These are phyloP conservation scores for Fusarium fracticaudum DNA, from an alignment of 2,329 filamentous ascomycete genomes.

Conservation along the genomic window DNA sequence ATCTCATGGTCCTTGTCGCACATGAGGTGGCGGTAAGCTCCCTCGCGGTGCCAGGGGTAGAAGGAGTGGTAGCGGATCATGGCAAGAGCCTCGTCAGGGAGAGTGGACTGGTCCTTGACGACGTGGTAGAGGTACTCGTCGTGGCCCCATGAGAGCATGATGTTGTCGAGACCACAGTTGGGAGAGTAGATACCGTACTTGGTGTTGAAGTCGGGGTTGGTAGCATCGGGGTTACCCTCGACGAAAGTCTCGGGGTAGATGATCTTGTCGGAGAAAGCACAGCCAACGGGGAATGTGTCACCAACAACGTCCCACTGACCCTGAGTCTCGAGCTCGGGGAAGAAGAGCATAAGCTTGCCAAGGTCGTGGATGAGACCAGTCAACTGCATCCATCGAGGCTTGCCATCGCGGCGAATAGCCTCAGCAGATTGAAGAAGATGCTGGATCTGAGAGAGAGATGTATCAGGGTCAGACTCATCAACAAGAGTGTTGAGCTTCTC, in stretches of 20 bases:
- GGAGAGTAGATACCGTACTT: conserved; percentile 82
- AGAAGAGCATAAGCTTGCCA: conserved; percentile 83
- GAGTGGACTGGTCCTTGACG: conserved; percentile 80
- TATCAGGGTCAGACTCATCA: conserved; percentile 92
- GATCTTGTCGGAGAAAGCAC: conserved; percentile 77
- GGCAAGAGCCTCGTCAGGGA: conserved; percentile 84
- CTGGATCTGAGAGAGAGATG: conserved; percentile 86
- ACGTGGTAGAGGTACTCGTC: conserved; percentile 91
- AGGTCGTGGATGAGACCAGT: conserved; percentile 82
- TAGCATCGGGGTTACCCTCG: conserved; percentile 76
- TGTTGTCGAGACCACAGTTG: conserved; percentile 83
- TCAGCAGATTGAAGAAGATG: conserved; percentile 90
- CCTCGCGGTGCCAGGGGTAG: conserved; percentile 89
- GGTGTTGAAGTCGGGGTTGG: conserved; percentile 77
- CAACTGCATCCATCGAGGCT: conserved; percentile 84
- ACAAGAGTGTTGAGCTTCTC: conserved; percentile 92
- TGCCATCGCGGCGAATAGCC: conserved; percentile 85
- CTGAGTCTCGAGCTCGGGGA: conserved; percentile 69
- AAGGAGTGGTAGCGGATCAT: conserved; percentile 96
- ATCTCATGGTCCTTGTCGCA: conserved; percentile 81
- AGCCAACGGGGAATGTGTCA: conserved; percentile 83
- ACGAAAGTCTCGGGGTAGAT: conserved; percentile 82
- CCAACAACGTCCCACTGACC: conserved; percentile 96
- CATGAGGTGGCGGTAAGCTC: conserved; percentile 86
- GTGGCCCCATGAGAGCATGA: conserved; percentile 92